Percentiles rank a stretch among this genome's conserved stretches.
Conservation (phyloP, 805 yeast species). For the Metschnikowia matae region DNA sequence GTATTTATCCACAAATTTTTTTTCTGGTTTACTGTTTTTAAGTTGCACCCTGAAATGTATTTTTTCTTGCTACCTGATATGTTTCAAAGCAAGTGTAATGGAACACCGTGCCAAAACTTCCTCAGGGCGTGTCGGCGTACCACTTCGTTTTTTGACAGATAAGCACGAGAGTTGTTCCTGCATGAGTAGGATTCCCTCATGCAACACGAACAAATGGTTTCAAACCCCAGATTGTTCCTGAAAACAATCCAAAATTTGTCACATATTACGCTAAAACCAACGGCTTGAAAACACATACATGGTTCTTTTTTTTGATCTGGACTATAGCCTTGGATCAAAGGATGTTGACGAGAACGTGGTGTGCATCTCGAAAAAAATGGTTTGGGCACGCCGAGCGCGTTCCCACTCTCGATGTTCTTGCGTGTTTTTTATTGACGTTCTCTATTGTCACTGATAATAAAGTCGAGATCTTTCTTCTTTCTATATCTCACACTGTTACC, state of each 20-base stretch:
- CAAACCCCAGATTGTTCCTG: neutral
- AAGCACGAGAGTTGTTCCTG: neutral
- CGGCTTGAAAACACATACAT: neutral
- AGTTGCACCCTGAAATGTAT: too few relatives aligned
- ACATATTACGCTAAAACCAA: neutral
- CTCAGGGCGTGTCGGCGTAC: neutral
- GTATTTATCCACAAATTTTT: too few relatives aligned
- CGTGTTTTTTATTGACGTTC: constrained; percentile 2
- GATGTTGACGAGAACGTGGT: neutral
- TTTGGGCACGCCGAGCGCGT: constrained; percentile 2
- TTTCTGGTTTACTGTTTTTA: too few relatives aligned
- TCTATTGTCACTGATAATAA: neutral
- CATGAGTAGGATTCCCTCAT: neutral
- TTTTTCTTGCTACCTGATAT: too few relatives aligned
- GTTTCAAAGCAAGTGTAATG: too few relatives aligned
- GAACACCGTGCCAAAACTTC: neutral
- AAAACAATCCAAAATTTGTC: neutral
- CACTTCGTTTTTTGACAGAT: neutral
- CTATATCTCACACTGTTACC: neutral
- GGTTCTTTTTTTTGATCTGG: neutral
- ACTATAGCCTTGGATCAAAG: neutral
- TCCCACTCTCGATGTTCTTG: constrained; percentile 1
- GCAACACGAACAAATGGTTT: neutral
- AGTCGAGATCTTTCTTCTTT: neutral
- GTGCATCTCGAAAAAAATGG: constrained; percentile 1